phyloP scores from a whole-genome alignment of 2,329 filamentous ascomycete genomes.

The Paraphoma chrysanthemicola region DNA sequence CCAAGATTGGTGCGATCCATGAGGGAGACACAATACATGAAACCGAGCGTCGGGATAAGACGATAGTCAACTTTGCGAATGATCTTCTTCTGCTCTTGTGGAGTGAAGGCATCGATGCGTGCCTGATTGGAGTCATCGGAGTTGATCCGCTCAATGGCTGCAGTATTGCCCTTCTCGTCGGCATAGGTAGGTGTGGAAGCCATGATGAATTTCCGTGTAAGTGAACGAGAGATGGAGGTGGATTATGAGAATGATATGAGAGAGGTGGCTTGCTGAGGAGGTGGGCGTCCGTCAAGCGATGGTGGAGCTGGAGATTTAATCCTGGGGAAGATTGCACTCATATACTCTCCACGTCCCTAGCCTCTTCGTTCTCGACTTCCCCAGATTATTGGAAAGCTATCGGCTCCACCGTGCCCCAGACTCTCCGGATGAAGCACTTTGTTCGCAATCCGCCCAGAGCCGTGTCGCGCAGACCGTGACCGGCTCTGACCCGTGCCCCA shows the following conservation, averaged over 20 bases:
- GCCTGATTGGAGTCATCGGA: slow-evolving; percentile 20
- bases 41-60: slow-evolving; percentile 49
- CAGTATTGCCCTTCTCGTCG: slow-evolving; percentile 27
- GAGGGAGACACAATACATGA: slow-evolving; percentile 49
- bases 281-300: background rate
- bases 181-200: slow-evolving; percentile 13
- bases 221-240: background rate
- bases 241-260: background rate
- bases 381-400: slow-evolving; percentile 10
- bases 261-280: background rate
- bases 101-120: slow-evolving; percentile 25
- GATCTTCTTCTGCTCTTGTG: slow-evolving; percentile 31
- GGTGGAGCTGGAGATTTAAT: background rate
- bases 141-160: slow-evolving; percentile 24
- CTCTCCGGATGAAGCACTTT: slow-evolving; percentile 3
- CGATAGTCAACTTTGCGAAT: slow-evolving; percentile 44
- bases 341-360: slow-evolving; percentile 10
- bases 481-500: background rate
- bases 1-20: slow-evolving; percentile 51
- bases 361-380: slow-evolving; percentile 12
- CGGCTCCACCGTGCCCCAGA: slow-evolving; percentile 20
- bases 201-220: slow-evolving; percentile 7
- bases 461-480: background rate
- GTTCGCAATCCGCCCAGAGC: background rate
- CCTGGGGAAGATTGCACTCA: slow-evolving; percentile 4